A percentile compares a stretch with the other conserved stretches of the same genome.
Evolutionary conservation across 306 rosid species (phyloP).

Genomic region (Fagus crenata): DNA sequence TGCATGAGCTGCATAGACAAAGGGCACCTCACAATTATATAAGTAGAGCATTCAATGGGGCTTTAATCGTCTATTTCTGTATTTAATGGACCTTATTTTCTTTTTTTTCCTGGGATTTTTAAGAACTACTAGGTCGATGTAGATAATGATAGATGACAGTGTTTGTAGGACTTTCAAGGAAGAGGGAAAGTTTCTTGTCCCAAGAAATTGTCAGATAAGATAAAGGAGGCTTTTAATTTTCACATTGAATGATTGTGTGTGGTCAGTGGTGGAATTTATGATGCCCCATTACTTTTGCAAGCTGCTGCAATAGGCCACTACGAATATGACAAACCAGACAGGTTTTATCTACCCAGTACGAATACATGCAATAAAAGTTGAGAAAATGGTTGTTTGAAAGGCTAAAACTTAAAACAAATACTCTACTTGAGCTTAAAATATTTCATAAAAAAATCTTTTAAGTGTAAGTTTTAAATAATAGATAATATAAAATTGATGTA

Average conservation of each 20-base stretch:
- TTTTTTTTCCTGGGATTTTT: neutral
- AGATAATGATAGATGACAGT: too few relatives aligned
- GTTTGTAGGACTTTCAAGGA: conserved; percentile 24
- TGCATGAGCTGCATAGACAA: conserved; percentile 11
- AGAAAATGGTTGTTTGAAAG: conserved; percentile 13
- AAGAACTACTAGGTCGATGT: neutral
- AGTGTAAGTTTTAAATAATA: too few relatives aligned
- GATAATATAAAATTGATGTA: too few relatives aligned
- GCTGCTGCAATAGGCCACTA: neutral
- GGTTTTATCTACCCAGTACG: neutral
- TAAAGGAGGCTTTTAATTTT: conserved; percentile 30
- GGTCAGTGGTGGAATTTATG: conserved; percentile 25
- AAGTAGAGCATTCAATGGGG: conserved; percentile 39
- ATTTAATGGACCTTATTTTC: conserved; percentile 21
- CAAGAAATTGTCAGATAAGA: conserved; percentile 36
- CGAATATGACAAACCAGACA: neutral
- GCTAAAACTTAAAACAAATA: neutral
- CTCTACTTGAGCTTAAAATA: too few relatives aligned
- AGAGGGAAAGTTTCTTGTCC: conserved; percentile 43
- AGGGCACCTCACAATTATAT: conserved; percentile 26
- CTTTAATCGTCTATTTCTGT: conserved; percentile 40
- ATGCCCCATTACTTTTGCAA: conserved; percentile 30
- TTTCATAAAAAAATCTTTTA: too few relatives aligned
- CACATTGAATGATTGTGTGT: conserved; percentile 16
- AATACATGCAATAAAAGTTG: neutral